Conservation (phyloP, 805 yeast species). For the Millerozyma miso region DNA sequence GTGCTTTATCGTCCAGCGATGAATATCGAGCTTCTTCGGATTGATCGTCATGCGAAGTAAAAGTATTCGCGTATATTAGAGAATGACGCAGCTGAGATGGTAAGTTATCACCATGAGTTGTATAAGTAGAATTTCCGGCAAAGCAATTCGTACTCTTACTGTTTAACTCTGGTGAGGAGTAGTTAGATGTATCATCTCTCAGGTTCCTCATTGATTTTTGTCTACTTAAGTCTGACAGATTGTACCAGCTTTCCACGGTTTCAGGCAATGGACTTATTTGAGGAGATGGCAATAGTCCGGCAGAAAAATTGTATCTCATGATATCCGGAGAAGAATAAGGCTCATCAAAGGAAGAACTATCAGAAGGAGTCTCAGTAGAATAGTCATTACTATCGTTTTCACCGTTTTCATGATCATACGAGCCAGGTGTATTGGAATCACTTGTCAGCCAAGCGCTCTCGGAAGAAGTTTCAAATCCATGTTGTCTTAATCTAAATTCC, state of each 20-base stretch:
- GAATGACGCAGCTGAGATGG: not conserved
- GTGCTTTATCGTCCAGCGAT: not conserved
- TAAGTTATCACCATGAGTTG: not conserved
- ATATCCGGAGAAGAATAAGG: slow-evolving; percentile 26
- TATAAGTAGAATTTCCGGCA: not conserved
- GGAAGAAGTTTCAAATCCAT: slow-evolving; percentile 1
- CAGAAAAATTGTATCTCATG: slow-evolving; percentile 28
- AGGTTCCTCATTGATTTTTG: not conserved
- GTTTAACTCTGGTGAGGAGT: not conserved
- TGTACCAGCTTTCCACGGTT: slow-evolving; percentile 2
- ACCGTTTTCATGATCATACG: slow-evolving; percentile 2
- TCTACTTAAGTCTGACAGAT: not conserved
- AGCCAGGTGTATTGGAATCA: slow-evolving; percentile 1
- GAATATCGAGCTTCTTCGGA: not conserved
- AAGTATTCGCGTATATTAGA: not conserved
- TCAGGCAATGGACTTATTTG: slow-evolving; percentile 31
- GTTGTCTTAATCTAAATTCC: slow-evolving; percentile 26
- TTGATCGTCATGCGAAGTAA: not conserved
- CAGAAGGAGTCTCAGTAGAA: slow-evolving; percentile 12
- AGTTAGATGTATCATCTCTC: not conserved
- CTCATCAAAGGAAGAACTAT: slow-evolving; percentile 11
- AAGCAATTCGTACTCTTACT: not conserved
- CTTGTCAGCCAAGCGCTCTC: not conserved
- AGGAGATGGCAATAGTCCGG: slow-evolving; percentile 37
- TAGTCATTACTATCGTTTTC: slow-evolving; percentile 15